Percentiles rank a stretch among this genome's conserved stretches.
These are phyloP conservation scores for Candida tunisiensis DNA, from an alignment of 1,139 yeast genomes.

Conservation along the genomic window DNA sequence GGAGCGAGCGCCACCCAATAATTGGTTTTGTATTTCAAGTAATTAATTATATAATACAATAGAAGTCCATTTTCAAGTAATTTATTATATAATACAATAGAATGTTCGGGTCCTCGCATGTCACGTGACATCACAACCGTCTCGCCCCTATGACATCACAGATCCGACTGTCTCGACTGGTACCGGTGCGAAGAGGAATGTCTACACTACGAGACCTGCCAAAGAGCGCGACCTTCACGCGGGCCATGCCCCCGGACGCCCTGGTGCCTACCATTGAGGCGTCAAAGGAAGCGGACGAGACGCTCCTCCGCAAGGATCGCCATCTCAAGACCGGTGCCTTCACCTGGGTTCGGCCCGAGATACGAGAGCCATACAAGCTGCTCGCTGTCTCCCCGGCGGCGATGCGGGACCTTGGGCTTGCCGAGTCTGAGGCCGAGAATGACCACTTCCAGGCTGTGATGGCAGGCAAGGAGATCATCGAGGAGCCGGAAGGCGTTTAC, in stretches of 20 bases:
- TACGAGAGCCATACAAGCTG: constrained; percentile 26
- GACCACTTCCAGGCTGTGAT: constrained; percentile 38
- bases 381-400: constrained; percentile 48
- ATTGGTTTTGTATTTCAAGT: too few relatives aligned
- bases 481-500: constrained; percentile 28
- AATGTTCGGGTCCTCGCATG: too few relatives aligned
- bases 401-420: constrained; percentile 40
- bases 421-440: constrained; percentile 21
- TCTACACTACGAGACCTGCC: background rate
- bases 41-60: too few relatives aligned
- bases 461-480: constrained; percentile 36
- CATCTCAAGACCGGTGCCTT: constrained; percentile 47
- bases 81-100: too few relatives aligned
- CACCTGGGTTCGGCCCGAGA: constrained; percentile 53
- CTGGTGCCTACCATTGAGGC: constrained; percentile 32
- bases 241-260: constrained; percentile 39
- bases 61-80: too few relatives aligned
- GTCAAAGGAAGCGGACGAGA: constrained; percentile 26
- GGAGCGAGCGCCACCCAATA: too few relatives aligned
- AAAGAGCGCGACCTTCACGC: constrained; percentile 31
- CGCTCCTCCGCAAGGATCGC: constrained; percentile 38
- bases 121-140: too few relatives aligned
- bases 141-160: too few relatives aligned
- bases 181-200: too few relatives aligned
- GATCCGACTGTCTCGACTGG: too few relatives aligned